phyloP scores from a whole-genome alignment of 805 yeast species.

The Ogataea nitratoaversa region DNA sequence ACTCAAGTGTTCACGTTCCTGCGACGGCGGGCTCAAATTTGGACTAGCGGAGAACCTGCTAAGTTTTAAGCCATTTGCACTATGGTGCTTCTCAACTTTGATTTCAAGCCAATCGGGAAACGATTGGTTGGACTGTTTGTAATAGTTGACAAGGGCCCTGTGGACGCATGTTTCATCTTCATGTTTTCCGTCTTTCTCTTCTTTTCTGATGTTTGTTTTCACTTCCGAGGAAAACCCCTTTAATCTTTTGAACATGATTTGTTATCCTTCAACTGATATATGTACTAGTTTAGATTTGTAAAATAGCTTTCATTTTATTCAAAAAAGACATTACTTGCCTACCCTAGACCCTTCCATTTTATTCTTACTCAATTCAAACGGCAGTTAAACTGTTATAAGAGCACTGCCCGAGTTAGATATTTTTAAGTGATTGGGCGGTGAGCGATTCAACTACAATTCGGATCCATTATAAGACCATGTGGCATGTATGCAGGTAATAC shows the following conservation, averaged over 20 bases:
- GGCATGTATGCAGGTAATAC: no score
- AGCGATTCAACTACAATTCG: no score
- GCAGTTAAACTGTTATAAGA: no score
- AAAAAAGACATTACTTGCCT: no score
- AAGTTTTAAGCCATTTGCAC: background rate
- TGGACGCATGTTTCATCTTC: constrained; percentile 33
- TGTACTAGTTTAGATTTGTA: no score
- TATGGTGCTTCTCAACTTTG: constrained; percentile 1
- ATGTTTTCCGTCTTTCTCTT: constrained; percentile 31
- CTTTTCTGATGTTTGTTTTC: constrained; percentile 22
- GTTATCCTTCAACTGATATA: no score
- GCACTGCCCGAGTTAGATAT: no score
- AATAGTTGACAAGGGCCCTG: constrained; percentile 27
- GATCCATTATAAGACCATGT: no score
- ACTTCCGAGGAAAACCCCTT: constrained; percentile 19
- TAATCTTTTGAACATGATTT: constrained; percentile 20
- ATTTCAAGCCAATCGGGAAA: constrained; percentile 30
- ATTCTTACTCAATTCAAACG: no score
- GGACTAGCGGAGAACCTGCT: constrained; percentile 7
- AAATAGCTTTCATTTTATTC: no score
- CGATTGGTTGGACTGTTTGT: constrained; percentile 15
- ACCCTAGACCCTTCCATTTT: no score
- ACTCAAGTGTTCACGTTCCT: background rate
- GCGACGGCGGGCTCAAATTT: background rate
- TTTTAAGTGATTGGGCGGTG: no score